These are phyloP conservation scores for Melocanna baccifera DNA, from an alignment of 176 grass and related monocot species.

Conservation along the genomic window DNA sequence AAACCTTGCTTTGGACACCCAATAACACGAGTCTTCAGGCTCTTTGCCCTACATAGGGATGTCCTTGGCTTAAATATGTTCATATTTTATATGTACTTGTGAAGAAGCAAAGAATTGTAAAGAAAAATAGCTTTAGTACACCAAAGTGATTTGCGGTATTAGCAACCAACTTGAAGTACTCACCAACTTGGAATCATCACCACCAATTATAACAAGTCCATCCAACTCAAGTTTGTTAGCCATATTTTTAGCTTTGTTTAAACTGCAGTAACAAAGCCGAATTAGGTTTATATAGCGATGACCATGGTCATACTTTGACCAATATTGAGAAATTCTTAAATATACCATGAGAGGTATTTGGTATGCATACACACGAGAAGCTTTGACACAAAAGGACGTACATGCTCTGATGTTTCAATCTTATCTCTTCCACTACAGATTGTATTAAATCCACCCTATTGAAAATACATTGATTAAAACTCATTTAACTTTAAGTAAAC, in stretches of 20 bases:
- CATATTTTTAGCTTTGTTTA: constrained; percentile 86
- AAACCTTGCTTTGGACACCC: too few relatives aligned
- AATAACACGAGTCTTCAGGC: too few relatives aligned
- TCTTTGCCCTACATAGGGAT: neutral
- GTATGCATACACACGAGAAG: neutral
- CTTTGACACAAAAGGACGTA: neutral
- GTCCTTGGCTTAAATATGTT: neutral
- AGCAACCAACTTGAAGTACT: constrained; percentile 72
- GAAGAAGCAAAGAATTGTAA: neutral
- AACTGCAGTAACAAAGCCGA: constrained; percentile 44
- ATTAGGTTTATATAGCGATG: neutral
- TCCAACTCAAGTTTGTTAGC: constrained; percentile 69
- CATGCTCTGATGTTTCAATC: constrained; percentile 98
- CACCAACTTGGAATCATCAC: constrained; percentile 92
- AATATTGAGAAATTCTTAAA: neutral
- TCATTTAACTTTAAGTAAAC: neutral
- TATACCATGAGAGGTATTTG: neutral
- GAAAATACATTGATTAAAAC: neutral
- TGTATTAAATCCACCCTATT: constrained; percentile 96
- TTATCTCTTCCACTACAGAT: constrained; percentile 99
- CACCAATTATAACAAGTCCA: constrained; percentile 92
- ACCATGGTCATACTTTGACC: neutral
- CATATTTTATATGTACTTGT: neutral
- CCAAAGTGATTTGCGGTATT: neutral
- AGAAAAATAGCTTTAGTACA: neutral